Percentiles rank a stretch among this genome's conserved stretches.
phyloP scores from a whole-genome alignment of 2,329 filamentous ascomycete genomes.

The Pseudogymnoascus sp. region DNA sequence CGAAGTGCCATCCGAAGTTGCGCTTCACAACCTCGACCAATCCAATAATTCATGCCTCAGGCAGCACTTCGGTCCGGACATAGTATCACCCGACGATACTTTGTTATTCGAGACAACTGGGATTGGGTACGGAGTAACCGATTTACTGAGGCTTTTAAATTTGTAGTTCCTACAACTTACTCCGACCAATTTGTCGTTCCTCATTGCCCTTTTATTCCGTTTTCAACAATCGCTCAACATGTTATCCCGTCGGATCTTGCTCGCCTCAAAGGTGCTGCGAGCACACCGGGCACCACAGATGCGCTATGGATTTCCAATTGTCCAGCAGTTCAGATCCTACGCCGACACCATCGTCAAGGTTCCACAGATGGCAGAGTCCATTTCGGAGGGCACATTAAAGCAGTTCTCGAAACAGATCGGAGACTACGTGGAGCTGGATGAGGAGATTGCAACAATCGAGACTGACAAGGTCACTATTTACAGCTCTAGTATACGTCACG shows the following conservation, averaged over 20 bases:
- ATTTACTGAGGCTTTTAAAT: slow-evolving; percentile 4
- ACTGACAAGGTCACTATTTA: slow-evolving; percentile 75
- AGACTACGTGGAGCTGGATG: slow-evolving; percentile 89
- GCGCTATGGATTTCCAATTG: slow-evolving; percentile 37
- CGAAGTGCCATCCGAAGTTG: slow-evolving; percentile 4
- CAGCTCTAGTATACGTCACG: slow-evolving; percentile 5
- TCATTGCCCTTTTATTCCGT: neutral
- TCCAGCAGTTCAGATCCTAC: slow-evolving; percentile 53
- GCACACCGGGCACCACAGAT: slow-evolving; percentile 23
- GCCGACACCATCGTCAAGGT: slow-evolving; percentile 88
- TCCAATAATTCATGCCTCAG: neutral
- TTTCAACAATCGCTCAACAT: slow-evolving; percentile 18
- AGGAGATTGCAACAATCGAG: slow-evolving; percentile 97
- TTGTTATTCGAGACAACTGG: slow-evolving; percentile 3
- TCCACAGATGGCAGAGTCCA: slow-evolving; percentile 96
- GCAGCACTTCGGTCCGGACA: neutral
- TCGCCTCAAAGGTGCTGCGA: slow-evolving; percentile 29
- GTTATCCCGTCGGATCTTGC: slow-evolving; percentile 28
- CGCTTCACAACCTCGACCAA: neutral
- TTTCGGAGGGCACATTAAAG: slow-evolving; percentile 94
- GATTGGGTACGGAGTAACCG: slow-evolving; percentile 4
- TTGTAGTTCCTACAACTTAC: slow-evolving; percentile 4
- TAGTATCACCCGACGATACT: neutral
- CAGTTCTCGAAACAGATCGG: slow-evolving; percentile 90
- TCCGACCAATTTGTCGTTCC: neutral